Conservation (phyloP, 139 green algal genomes). For the Asterochloris erici region DNA sequence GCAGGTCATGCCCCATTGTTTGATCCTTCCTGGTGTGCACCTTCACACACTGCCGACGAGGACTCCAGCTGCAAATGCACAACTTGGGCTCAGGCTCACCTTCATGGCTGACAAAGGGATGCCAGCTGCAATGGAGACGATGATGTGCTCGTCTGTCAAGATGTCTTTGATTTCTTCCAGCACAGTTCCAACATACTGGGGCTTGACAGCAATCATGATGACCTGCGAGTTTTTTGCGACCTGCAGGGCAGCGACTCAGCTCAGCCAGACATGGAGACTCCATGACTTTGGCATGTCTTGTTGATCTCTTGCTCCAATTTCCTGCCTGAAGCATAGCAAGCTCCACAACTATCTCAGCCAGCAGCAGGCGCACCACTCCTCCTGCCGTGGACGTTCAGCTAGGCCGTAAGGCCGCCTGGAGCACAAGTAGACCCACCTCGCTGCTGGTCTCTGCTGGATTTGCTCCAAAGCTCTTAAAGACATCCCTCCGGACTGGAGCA, state of each 20-base stretch:
- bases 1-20: background rate
- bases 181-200: conserved; percentile 69
- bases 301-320: background rate
- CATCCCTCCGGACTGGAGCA: conserved; percentile 12
- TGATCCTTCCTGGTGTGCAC: background rate
- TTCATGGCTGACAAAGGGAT: conserved; percentile 61
- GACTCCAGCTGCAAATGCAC: background rate
- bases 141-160: conserved; percentile 33
- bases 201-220: conserved; percentile 66
- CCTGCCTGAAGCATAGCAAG: too few species aligned
- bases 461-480: conserved; percentile 23
- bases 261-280: background rate
- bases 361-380: too few species aligned
- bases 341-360: too few species aligned
- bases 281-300: background rate
- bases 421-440: conserved; percentile 1
- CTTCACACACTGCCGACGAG: background rate
- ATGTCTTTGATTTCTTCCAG: conserved; percentile 39
- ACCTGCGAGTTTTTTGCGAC: conserved; percentile 7
- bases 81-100: background rate
- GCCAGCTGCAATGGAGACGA: conserved; percentile 93
- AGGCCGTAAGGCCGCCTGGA: too few species aligned
- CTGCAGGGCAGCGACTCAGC: conserved; percentile 1
- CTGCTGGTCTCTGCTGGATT: background rate
- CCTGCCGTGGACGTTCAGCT: too few species aligned